Evolutionary conservation across 2,329 filamentous ascomycete genomes (phyloP).

Genomic region (Colletotrichum simmondsii): DNA sequence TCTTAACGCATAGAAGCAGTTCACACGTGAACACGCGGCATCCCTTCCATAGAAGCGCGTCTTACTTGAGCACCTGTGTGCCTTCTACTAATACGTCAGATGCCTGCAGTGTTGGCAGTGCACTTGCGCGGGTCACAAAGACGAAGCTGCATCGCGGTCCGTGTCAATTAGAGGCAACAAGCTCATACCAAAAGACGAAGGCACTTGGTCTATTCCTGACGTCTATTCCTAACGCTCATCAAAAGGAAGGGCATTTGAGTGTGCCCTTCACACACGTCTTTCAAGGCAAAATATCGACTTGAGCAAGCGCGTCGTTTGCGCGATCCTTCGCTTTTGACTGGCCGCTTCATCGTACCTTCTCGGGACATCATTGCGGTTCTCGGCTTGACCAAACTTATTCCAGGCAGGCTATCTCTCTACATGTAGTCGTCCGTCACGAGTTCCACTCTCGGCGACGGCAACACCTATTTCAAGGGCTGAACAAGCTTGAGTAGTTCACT

Average conservation of each 20-base stretch:
- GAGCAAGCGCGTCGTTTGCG: background rate
- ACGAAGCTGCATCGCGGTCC: background rate
- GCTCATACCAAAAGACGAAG: background rate
- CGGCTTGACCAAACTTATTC: background rate
- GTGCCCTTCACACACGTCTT: background rate
- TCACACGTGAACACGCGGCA: constrained; percentile 23
- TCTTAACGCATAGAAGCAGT: background rate
- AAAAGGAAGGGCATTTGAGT: background rate
- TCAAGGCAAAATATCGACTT: background rate
- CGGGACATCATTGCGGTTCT: background rate
- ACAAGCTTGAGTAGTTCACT: background rate
- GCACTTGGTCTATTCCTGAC: background rate
- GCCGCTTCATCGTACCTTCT: background rate
- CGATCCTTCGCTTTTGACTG: background rate
- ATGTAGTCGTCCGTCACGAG: background rate
- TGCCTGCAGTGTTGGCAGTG: background rate
- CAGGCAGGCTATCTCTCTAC: background rate
- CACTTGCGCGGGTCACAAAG: background rate
- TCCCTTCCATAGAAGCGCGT: background rate
- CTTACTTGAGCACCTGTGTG: background rate
- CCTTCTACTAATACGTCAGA: background rate
- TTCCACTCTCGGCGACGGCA: background rate
- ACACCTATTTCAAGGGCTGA: background rate
- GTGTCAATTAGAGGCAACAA: background rate
- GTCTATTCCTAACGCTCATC: background rate